Evolutionary conservation across 306 rosid species (phyloP), one percentile per base, ranked within the genome.

Genomic region (Castanopsis chinensis): DNA sequence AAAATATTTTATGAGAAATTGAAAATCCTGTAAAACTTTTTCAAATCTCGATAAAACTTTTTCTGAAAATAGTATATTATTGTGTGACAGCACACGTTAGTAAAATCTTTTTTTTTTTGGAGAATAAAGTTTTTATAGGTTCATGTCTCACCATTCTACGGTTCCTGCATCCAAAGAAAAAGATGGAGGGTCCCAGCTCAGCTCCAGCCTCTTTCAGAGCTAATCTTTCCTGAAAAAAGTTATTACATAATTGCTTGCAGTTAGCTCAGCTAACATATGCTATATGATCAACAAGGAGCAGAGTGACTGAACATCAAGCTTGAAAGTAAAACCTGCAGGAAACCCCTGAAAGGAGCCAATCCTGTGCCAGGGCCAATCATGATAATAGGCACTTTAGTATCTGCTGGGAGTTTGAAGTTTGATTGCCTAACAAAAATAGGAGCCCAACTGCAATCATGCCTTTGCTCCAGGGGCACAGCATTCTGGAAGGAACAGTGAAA

Each of bases 281-380:
- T 23, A 72, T 37, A 54, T 41, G 60, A 59, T 45, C 61, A 52
- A 15, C 17, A 67, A 59, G 54, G 30, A 76, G 43, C 57, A 73
- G 71, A 20, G 57, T 49, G 41, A 69, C 25, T 65, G 60, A 69
- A 81, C 72, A 76, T 69, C 58, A 70, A 74, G 79, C 82, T 10
- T 8, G 76, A 79, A 13, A 76, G 79, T 84, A 57, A 82, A 79
- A 96, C 99, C 98, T 96, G 99, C 55, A 96, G 81, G 88, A 96
- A 96, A 83, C 99, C 99, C 90, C 99, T 89, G 94, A 96, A 96
- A 80, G 99, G 99, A 86, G 99, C 99, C 79, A 96, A 90, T 69
- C 99, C 99, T 72, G 99, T 96, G 49, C 99, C 99, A 71, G 99
- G 99, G 73, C 99, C 99, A 79, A 96, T 90, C 99, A 96, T 93